Evolutionary conservation across 1,284 basidiomycete species (phyloP), one percentile per base, ranked within the genome.

Genomic region (Pyrrhoderma noxium): DNA sequence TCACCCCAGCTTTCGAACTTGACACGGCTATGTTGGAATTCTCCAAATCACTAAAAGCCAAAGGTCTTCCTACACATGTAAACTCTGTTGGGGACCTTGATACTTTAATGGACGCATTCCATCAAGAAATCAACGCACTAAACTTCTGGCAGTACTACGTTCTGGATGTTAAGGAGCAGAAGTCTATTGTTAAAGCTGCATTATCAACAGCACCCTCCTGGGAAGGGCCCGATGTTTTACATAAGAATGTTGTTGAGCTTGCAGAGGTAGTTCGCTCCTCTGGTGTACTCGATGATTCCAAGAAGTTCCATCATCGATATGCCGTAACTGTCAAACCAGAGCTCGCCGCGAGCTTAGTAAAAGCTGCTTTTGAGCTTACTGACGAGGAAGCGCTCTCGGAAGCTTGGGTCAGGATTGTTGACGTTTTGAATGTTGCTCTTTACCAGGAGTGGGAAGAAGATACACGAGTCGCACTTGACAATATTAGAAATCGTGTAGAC

Each of bases 111-210:
- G 60, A 64, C 19, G 84, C 81, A 11, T 80, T 97, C 60, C 66
- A 75, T 40, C 66, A 74, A 13, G 73, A 79, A 31, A 62, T 93
- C 57, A 78, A 85, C 49, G 68, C 68, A 3, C 77, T 86, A 36
- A 76, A 88, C 38, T 67, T 96, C 21, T 97, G 92, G 90, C 85
- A 96, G 61, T 97, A 85, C 70, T 97, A 97, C 63, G 86, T 92
- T 19, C 72, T 97, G 43, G 83, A 96, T 61, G 75, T 81, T 4
- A 69, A 72, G 39, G 66, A 72, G 52, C 82, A 89, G 64, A 76
- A 72, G 55, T 71, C 71, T 4, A 66, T 71, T 2, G 70, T 89
- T 47, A 73, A 72, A 39, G 65, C 71, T 9, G 80, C 77, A 2
- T 62, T 86, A 2, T 60, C 65, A 0, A 70, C 72, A 18, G 58